Conservation (phyloP, 768 basidiomycete genomes). For the Daedalea quercina region DNA sequence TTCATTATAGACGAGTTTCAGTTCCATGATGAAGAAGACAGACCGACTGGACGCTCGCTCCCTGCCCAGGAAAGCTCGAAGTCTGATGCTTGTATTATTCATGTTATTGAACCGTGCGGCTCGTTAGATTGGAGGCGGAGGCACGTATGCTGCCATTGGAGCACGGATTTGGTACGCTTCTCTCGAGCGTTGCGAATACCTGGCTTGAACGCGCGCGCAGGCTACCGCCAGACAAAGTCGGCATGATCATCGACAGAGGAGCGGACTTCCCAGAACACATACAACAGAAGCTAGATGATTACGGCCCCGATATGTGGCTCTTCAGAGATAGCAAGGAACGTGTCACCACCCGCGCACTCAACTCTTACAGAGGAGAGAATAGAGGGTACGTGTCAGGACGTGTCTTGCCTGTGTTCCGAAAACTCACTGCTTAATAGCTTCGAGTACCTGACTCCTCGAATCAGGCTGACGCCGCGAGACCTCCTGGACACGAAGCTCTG, state of each 20-base stretch:
- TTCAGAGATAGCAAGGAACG: conserved; percentile 53
- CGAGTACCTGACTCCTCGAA: conserved; percentile 66
- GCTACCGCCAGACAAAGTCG: conserved; percentile 57
- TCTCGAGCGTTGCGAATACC: too few relatives aligned
- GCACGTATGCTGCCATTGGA: conserved; percentile 75
- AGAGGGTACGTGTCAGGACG: conserved; percentile 43
- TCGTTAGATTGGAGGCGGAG: conserved; percentile 82
- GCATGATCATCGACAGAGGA: conserved; percentile 84
- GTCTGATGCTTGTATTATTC: background rate
- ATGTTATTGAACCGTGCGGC: background rate
- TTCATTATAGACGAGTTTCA: conserved; percentile 86
- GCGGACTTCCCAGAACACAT: conserved; percentile 63
- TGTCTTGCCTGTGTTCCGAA: too few relatives aligned
- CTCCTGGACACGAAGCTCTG: conserved; percentile 47
- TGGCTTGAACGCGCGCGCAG: too few relatives aligned
- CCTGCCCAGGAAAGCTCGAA: conserved; percentile 41
- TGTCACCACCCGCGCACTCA: conserved; percentile 67
- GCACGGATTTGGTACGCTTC: conserved; percentile 74
- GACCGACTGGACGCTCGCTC: conserved; percentile 37
- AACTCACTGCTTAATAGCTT: conserved; percentile 44
- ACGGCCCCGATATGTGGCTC: conserved; percentile 73
- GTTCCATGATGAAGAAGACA: conserved; percentile 51
- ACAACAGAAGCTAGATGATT: conserved; percentile 46
- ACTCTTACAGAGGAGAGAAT: conserved; percentile 66
- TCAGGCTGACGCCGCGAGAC: conserved; percentile 68